Evolutionary conservation across 2,329 filamentous ascomycete genomes (phyloP).

Genomic region (Aspergillus alliaceus): DNA sequence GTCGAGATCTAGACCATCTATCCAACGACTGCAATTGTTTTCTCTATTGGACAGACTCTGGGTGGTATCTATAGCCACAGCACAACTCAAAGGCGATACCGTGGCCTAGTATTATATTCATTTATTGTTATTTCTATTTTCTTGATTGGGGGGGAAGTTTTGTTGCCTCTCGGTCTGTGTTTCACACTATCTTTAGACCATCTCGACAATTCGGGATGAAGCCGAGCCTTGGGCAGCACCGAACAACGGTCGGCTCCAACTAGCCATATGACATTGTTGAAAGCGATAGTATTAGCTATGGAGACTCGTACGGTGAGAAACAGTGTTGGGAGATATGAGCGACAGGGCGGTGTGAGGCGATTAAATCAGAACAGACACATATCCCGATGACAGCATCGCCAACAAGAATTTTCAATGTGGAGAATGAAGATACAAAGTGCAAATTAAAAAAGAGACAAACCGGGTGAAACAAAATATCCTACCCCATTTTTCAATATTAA

Average conservation of each 20-base stretch:
- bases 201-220: slow-evolving; percentile 7
- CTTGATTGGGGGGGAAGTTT: neutral
- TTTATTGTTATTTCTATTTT: neutral
- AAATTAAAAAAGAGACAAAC: no score
- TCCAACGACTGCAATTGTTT: neutral
- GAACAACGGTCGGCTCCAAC: neutral
- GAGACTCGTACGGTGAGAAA: neutral
- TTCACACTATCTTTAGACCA: slow-evolving; percentile 5
- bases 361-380: neutral
- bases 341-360: neutral
- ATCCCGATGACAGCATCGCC: neutral
- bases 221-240: slow-evolving; percentile 1
- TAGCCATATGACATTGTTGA: neutral
- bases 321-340: neutral
- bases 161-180: slow-evolving; percentile 1
- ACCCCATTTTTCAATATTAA: neutral
- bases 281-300: neutral
- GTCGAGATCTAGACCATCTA: neutral
- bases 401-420: neutral
- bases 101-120: neutral
- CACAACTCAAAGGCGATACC: neutral
- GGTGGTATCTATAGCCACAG: neutral
- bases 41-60: neutral
- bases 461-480: no score
- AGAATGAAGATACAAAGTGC: no score